Conservation (phyloP, 768 basidiomycete genomes). For the Sistotremastrum suecicum region DNA sequence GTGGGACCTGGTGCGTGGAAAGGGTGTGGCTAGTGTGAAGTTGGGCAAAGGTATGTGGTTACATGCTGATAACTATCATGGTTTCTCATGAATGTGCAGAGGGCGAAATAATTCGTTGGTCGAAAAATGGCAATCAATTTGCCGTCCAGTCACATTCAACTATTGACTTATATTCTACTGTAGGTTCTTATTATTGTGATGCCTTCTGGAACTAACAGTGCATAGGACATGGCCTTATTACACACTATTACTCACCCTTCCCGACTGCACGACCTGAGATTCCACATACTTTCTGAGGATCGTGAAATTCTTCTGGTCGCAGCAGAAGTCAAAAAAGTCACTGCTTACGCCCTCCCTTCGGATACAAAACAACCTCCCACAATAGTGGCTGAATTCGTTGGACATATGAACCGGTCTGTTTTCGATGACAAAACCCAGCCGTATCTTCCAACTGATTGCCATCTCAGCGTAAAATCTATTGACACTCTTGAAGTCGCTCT, state of each 20-base stretch:
- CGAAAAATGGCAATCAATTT: conserved; percentile 60
- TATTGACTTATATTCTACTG: conserved; percentile 76
- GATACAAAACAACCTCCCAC: conserved; percentile 32
- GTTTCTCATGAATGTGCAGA: conserved; percentile 30
- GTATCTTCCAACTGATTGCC: background rate
- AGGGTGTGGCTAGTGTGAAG: conserved; percentile 78
- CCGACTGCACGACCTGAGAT: conserved; percentile 73
- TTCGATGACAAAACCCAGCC: background rate
- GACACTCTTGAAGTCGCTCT: conserved; percentile 50
- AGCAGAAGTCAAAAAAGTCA: conserved; percentile 81
- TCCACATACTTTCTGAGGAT: conserved; percentile 43
- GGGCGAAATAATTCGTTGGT: conserved; percentile 88
- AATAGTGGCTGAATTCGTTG: conserved; percentile 58
- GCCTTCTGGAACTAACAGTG: background rate
- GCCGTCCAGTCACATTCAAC: conserved; percentile 63
- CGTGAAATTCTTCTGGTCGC: conserved; percentile 68
- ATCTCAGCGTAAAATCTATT: conserved; percentile 63
- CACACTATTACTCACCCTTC: conserved; percentile 64
- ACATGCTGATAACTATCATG: background rate
- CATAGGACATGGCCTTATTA: conserved; percentile 65
- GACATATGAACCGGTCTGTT: conserved; percentile 76
- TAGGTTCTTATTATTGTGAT: conserved; percentile 15
- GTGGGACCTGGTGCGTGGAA: conserved; percentile 98
- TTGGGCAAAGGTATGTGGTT: conserved; percentile 61
- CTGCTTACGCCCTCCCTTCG: conserved; percentile 52